Base-by-base conservation (phyloP, 192 early-diverging fungal species). In the Coemansia sp. region DNA sequence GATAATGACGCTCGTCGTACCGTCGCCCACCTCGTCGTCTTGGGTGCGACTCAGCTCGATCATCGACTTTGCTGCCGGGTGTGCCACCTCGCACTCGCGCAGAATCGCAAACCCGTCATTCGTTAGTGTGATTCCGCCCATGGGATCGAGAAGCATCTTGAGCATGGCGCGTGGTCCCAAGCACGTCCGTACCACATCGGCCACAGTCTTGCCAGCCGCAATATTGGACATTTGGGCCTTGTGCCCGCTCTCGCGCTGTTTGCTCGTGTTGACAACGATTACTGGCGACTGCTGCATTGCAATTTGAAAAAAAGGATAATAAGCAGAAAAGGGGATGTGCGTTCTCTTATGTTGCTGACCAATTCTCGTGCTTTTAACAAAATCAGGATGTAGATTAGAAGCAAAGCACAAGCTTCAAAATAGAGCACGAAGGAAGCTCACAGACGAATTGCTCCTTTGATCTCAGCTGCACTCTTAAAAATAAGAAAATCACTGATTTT, bases 11-110 rank as follows among this genome's bases (percentile, higher is more conserved):
- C 88, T 91, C 14, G 97, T 99, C 10, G 97, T 99, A 63, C 97
- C 97, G 71, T 99, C 97, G 65, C 97, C 97, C 45, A 98, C 96
- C 83, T 99, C 97, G 77, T 99, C 97, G 81, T 99, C 97, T 86
- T 99, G 97, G 60, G 97, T 99, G 83, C 97, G 86, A 34, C 94
- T 91, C 50, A 99, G 89, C 82, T 99, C 97, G 66, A 99, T 97
- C 96, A 98, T 98, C 71, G 91, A 93, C 84, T 99, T 99, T 51
- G 97, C 97, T 55, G 97, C 97, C 24, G 97, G 97, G 83, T 99
- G 97, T n/a, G 94, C 94, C 10, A 99, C 96, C 85, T 99, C 97
- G 79, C 93, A 90, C 79, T 99, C 97, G 76, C 97, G 88, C 63
- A 99, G 85, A 73, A 98, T 99, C 5, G 97, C 97, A 79, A 96